phyloP scores from a whole-genome alignment of 2,329 filamentous ascomycete species.

The Plenodomus tracheiphilus region DNA sequence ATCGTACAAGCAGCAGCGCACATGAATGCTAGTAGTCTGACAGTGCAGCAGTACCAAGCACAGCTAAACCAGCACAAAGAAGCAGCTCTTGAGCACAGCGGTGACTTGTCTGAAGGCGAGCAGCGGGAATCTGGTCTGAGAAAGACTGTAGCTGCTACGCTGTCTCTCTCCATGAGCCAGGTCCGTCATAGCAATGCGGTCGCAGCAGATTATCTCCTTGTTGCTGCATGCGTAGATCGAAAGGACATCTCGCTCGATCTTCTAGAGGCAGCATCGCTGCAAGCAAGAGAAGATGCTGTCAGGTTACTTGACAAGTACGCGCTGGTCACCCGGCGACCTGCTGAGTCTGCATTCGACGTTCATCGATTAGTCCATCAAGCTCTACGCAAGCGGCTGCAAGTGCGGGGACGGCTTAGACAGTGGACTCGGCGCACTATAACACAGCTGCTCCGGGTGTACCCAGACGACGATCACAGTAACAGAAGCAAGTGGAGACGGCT shows the following conservation, averaged over 20 bases:
- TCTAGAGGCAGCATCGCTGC: conserved; percentile 3
- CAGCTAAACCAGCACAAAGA: conserved; percentile 24
- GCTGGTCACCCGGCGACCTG: not conserved
- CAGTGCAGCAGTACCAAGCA: conserved; percentile 14
- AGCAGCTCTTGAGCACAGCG: conserved; percentile 38
- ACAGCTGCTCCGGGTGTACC: too few relatives aligned
- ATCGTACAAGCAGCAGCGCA: conserved; percentile 21
- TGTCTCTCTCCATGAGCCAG: conserved; percentile 47
- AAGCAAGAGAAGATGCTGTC: not conserved
- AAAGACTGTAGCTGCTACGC: conserved; percentile 47
- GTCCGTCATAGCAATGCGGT: conserved; percentile 19
- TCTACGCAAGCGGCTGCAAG: too few relatives aligned
- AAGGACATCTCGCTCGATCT: conserved; percentile 23
- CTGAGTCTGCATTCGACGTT: too few relatives aligned
- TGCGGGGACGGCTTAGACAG: too few relatives aligned
- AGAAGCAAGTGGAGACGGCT: too few relatives aligned
- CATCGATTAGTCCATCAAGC: too few relatives aligned
- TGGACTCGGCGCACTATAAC: too few relatives aligned
- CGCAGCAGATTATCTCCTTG: conserved; percentile 45
- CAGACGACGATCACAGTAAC: too few relatives aligned
- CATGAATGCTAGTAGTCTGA: conserved; percentile 11
- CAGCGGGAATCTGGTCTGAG: conserved; percentile 31
- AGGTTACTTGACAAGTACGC: not conserved
- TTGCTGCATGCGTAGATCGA: conserved; percentile 44
- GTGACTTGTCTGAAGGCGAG: conserved; percentile 35